phyloP scores from a whole-genome alignment of 805 yeast genomes.

The Kodamaea fukazawae region DNA sequence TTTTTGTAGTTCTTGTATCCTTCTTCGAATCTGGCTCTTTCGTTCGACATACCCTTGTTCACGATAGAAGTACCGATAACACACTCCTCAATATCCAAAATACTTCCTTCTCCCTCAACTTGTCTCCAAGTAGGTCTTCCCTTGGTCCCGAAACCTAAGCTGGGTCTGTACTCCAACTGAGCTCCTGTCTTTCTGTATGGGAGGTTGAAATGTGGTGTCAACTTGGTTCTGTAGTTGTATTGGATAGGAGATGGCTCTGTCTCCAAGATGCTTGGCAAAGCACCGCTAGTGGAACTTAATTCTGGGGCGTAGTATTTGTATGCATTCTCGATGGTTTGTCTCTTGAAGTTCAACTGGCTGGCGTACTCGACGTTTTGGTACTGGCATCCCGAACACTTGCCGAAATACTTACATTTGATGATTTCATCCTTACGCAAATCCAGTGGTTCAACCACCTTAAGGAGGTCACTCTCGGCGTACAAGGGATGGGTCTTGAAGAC shows the following conservation, averaged over 20 bases:
- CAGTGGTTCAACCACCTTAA: slow-evolving; percentile 41
- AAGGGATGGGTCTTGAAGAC: slow-evolving; percentile 76
- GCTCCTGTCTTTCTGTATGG: slow-evolving; percentile 49
- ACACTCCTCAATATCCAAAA: slow-evolving; percentile 93
- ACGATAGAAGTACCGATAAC: slow-evolving; percentile 80
- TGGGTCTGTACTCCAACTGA: slow-evolving; percentile 48
- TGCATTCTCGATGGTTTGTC: slow-evolving; percentile 75
- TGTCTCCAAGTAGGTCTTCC: slow-evolving; percentile 73
- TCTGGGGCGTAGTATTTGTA: slow-evolving; percentile 71
- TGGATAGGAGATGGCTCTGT: slow-evolving; percentile 78
- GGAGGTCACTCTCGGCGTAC: slow-evolving; percentile 72
- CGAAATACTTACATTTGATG: slow-evolving; percentile 79
- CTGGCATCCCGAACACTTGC: slow-evolving; percentile 93
- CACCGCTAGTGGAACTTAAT: slow-evolving; percentile 31
- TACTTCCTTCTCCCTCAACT: slow-evolving; percentile 52
- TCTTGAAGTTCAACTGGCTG: slow-evolving; percentile 70
- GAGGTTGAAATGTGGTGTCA: slow-evolving; percentile 92
- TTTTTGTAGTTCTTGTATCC: slow-evolving; percentile 53
- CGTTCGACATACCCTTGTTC: slow-evolving; percentile 69
- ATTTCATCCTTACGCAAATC: slow-evolving; percentile 52
- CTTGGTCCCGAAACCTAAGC: slow-evolving; percentile 85
- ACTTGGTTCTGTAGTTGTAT: slow-evolving; percentile 80
- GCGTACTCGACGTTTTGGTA: slow-evolving; percentile 76
- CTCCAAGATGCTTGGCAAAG: slow-evolving; percentile 58
- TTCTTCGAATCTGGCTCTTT: slow-evolving; percentile 54